These are phyloP conservation scores for Hypoxylon sp. DNA, from an alignment of 2,329 filamentous ascomycete genomes.

Conservation along the genomic window DNA sequence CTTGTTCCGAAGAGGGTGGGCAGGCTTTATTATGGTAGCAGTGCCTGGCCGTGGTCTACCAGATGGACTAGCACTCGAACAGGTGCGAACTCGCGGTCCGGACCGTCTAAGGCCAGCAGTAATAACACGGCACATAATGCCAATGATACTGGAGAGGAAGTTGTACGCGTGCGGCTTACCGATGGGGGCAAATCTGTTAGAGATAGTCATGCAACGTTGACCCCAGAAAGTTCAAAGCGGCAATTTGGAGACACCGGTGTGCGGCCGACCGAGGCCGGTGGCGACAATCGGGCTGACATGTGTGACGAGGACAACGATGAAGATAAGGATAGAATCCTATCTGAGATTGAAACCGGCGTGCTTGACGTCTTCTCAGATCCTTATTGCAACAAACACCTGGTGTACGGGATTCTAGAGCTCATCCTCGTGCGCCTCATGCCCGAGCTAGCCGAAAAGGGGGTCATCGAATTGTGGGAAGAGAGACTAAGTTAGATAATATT, in stretches of 20 bases:
- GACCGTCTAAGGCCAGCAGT: constrained; percentile 48
- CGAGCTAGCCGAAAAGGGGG: constrained; percentile 81
- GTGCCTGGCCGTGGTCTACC: constrained; percentile 55
- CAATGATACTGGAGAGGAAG: constrained; percentile 48
- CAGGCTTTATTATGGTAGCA: constrained; percentile 64
- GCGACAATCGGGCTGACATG: constrained; percentile 45
- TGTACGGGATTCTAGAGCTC: constrained; percentile 86
- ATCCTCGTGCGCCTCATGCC: constrained; percentile 86
- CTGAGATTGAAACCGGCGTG: constrained; percentile 73
- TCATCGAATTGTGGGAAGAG: constrained; percentile 81
- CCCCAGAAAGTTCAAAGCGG: constrained; percentile 44
- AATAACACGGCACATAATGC: constrained; percentile 47
- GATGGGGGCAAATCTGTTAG: constrained; percentile 48
- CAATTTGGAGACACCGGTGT: constrained; percentile 46
- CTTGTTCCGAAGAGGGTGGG: constrained; percentile 64
- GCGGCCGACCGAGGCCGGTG: constrained; percentile 42
- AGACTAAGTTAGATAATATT: constrained; percentile 63
- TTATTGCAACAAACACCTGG: constrained; percentile 93
- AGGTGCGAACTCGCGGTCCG: constrained; percentile 49
- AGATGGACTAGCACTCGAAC: constrained; percentile 47
- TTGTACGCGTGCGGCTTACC: constrained; percentile 48
- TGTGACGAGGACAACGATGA: constrained; percentile 49
- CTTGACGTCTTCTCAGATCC: constrained; percentile 83
- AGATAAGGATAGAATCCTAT: constrained; percentile 65
- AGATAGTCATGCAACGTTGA: constrained; percentile 51